Base-by-base conservation (phyloP, 805 yeast species). In the Debaryomyces castellii region DNA sequence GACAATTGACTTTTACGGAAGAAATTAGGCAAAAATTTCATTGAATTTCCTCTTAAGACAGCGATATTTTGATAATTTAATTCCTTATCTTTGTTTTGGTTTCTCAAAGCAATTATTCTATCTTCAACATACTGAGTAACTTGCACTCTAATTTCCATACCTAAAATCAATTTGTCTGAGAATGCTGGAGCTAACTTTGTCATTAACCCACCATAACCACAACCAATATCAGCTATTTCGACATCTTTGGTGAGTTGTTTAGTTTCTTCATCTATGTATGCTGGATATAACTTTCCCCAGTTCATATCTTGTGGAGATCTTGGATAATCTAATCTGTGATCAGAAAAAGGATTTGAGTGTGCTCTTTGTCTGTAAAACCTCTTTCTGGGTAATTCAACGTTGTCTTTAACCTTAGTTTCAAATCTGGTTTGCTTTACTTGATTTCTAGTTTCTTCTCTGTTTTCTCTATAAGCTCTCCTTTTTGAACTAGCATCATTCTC, bases 121-220 rank as follows among this genome's bases (percentile, higher is more conserved):
- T 94, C 99, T 66, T 92, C 96, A 10, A 94, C 98, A 60, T 91
- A 94, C 55, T 94, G 90, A 1, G 98, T 92, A 41, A 94, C 99
- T 67, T 94, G 99, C 16, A 91, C 97, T 61, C 99, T 80, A 60
- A 94, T 94, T 69, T 94, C 99, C 96, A 94, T 90, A 14, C 99
- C 99, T 39, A 94, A 72, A 38, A 90, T 84, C 58, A 89, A 73
- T 11, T 76, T 78, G 3, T 87, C 80, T 1, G 94, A 90, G 51
- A 87, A 85, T 45, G 71, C 81, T 4, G 90, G 86, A 3, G 96
- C 85, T 46, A 94, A 74, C 44, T 89, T 86, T 28, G 87, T 82
- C 55, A 89, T 64, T 47, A 94, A 74, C 0, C 99, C 99, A 44
- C 99, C 99, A 64, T 88, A 94, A 1, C 99, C 99, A 70, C 99